phyloP scores from a whole-genome alignment of 208 protist genomes.

The Crithidia brevicula region DNA sequence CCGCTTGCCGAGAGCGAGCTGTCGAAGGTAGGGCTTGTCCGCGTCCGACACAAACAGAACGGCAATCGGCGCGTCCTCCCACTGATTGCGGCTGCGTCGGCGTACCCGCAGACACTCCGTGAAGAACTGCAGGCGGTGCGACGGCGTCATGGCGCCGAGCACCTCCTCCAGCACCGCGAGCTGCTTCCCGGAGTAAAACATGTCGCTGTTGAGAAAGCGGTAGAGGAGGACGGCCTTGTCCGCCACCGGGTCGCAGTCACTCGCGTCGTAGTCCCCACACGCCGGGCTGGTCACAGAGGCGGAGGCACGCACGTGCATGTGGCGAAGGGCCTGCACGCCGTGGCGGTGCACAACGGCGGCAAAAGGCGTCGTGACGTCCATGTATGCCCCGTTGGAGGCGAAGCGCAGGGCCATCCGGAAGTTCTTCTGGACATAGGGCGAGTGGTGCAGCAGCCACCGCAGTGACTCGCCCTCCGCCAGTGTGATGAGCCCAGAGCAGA shows the following conservation, averaged over 20 bases:
- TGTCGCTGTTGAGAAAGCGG: conserved; percentile 89
- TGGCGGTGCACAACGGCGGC: conserved; percentile 21
- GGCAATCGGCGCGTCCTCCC: conserved; percentile 81
- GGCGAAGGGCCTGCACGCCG: conserved; percentile 21
- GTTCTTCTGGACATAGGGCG: conserved; percentile 19
- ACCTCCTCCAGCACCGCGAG: conserved; percentile 60
- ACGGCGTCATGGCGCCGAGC: conserved; percentile 38
- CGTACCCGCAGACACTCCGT: conserved; percentile 70
- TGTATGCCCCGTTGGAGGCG: conserved; percentile 52
- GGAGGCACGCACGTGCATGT: conserved; percentile 11
- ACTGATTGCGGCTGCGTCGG: conserved; percentile 70
- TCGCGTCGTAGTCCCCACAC: conserved; percentile 1
- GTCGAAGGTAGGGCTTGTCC: conserved; percentile 36
- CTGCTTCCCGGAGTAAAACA: conserved; percentile 78
- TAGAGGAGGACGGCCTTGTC: conserved; percentile 56
- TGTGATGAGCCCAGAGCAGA: conserved; percentile 68
- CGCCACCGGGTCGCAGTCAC: conserved; percentile 1
- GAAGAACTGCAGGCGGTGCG: conserved; percentile 67
- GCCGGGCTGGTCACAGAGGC: no score
- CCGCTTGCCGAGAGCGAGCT: conserved; percentile 44
- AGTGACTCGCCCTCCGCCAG: conserved; percentile 92
- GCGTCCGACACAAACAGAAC: conserved; percentile 55
- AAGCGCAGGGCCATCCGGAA: conserved; percentile 53
- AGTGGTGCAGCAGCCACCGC: conserved; percentile 87
- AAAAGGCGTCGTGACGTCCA: conserved; percentile 56